phyloP scores from a whole-genome alignment of 2,329 filamentous ascomycete species.

The Gaeumannomyces sp. region DNA sequence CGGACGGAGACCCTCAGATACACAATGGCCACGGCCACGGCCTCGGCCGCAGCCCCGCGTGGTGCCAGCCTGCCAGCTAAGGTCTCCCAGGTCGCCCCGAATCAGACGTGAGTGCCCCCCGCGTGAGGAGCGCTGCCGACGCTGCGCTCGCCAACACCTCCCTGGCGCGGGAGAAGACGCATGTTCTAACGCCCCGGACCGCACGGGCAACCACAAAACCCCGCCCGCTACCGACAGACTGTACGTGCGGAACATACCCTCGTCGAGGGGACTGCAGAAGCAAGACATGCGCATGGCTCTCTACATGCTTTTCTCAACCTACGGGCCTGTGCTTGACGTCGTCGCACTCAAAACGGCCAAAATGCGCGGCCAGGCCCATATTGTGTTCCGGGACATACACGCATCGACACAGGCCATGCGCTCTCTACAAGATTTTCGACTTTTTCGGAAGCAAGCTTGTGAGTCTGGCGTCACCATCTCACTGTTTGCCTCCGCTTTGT shows the following conservation, averaged over 20 bases:
- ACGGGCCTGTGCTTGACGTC: conserved; percentile 86
- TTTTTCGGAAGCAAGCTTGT: conserved; percentile 86
- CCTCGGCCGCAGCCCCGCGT: conserved; percentile 24
- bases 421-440: conserved; percentile 73
- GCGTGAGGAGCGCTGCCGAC: no score
- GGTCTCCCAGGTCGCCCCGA: conserved; percentile 56
- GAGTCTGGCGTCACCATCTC: conserved; percentile 27
- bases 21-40: conserved; percentile 28
- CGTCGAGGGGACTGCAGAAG: conserved; percentile 78
- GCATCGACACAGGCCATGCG: conserved; percentile 93
- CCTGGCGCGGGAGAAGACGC: neutral
- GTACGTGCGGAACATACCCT: conserved; percentile 80
- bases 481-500: neutral
- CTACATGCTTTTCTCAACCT: conserved; percentile 91
- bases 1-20: neutral
- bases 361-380: conserved; percentile 94
- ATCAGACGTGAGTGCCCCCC: conserved; percentile 60
- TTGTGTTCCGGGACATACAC: conserved; percentile 84
- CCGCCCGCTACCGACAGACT: conserved; percentile 46
- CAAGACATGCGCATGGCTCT: conserved; percentile 77
- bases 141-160: no score
- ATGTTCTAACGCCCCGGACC: neutral
- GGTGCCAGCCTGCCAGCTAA: conserved; percentile 25
- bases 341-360: conserved; percentile 81
- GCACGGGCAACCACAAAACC: no score